Evolutionary conservation across 108 stramenopile species (phyloP).

Genomic region (Stephanodiscus minutulus): DNA sequence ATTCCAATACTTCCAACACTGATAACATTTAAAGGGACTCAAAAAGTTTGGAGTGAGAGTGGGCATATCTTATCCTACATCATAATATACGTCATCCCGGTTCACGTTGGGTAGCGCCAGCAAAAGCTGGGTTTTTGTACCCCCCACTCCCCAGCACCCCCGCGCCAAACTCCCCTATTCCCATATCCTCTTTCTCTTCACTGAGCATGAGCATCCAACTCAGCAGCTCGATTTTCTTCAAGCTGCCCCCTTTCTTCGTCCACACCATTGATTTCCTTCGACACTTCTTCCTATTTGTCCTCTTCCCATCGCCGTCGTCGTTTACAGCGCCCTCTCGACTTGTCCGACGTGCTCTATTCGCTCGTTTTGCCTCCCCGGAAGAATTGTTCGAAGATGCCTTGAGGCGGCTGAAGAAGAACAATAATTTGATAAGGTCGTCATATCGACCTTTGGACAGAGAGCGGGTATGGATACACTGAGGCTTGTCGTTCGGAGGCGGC

Average conservation of each 20-base stretch:
- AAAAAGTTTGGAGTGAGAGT: no score
- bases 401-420: slow-evolving; percentile 4
- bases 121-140: no score
- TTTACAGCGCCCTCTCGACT: slow-evolving; percentile 5
- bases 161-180: no score
- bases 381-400: slow-evolving; percentile 32
- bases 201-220: slow-evolving; percentile 9
- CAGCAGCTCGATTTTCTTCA: neutral
- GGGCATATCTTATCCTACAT: no score
- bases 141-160: no score
- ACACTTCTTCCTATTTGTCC: slow-evolving; percentile 24
- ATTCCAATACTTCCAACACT: no score
- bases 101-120: no score
- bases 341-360: slow-evolving; percentile 5
- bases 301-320: slow-evolving; percentile 20
- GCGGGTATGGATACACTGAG: slow-evolving; percentile 21
- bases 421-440: neutral
- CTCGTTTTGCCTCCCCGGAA: slow-evolving; percentile 24
- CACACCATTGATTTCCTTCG: slow-evolving; percentile 20
- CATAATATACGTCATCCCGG: no score
- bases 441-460: slow-evolving; percentile 3
- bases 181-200: no score
- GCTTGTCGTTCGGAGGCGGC: no score
- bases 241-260: neutral
- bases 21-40: no score